phyloP scores from a whole-genome alignment of 371 early-diverging fungal species.

The Neoconidiobolus thromboides region DNA sequence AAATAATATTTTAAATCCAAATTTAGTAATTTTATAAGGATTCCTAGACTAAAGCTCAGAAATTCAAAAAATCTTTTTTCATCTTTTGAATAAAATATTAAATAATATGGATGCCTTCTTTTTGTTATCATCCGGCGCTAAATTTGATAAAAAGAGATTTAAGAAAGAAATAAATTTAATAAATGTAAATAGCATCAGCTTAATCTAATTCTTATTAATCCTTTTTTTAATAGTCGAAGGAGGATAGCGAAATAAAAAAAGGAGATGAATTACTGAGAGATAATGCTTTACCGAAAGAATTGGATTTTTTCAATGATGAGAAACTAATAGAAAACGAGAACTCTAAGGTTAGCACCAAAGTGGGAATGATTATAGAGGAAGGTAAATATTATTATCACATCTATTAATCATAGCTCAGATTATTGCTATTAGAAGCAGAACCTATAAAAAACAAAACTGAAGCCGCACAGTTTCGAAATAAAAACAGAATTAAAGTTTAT shows the following conservation, averaged over 20 bases:
- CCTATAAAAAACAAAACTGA: slow-evolving; percentile 5
- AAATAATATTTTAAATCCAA: no score
- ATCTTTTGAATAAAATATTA: no score
- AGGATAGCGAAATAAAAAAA: neutral
- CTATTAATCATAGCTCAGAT: slow-evolving; percentile 10
- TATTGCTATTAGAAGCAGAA: slow-evolving; percentile 9
- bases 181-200: slow-evolving; percentile 19
- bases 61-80: no score
- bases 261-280: neutral
- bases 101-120: slow-evolving; percentile 54
- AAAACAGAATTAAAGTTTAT: slow-evolving; percentile 55
- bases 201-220: neutral
- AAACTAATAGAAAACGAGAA: slow-evolving; percentile 8
- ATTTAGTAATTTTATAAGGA: no score
- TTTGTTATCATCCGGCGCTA: slow-evolving; percentile 61
- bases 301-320: slow-evolving; percentile 7
- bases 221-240: neutral
- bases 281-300: neutral
- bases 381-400: neutral
- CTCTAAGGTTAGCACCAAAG: slow-evolving; percentile 1
- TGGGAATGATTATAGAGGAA: slow-evolving; percentile 2
- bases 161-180: slow-evolving; percentile 50
- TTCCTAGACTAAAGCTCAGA: no score
- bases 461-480: slow-evolving; percentile 35
- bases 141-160: slow-evolving; percentile 62